Conservation (phyloP, 768 basidiomycete genomes). For the Auriscalpium microsporum region DNA sequence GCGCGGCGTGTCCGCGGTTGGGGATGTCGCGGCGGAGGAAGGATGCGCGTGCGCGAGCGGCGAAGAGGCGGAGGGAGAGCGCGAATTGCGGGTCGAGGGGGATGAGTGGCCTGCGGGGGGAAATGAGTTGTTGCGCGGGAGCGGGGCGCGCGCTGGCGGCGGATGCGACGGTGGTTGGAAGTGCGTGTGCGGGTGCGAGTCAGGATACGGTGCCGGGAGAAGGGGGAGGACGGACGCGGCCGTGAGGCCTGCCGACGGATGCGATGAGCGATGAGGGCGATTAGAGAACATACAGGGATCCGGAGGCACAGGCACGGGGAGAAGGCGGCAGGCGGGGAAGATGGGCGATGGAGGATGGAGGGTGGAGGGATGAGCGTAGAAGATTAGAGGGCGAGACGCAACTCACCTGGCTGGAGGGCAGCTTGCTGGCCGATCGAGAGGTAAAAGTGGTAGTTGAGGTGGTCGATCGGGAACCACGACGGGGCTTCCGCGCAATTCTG, state of each 20-base stretch:
- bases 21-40: neutral
- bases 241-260: neutral
- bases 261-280: neutral
- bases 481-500: slow-evolving; percentile 5
- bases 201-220: neutral
- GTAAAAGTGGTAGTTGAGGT: slow-evolving; percentile 7
- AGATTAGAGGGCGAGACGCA: too few relatives aligned
- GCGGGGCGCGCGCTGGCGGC: slow-evolving; percentile 7
- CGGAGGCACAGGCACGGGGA: neutral
- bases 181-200: neutral
- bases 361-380: neutral
- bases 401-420: neutral
- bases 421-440: slow-evolving; percentile 5
- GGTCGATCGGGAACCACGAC: slow-evolving; percentile 10
- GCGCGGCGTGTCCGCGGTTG: slow-evolving; percentile 2
- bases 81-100: neutral
- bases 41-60: neutral
- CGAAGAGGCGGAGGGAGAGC: neutral
- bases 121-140: slow-evolving; percentile 11
- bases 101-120: slow-evolving; percentile 1
- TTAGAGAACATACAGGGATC: neutral
- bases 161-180: neutral
- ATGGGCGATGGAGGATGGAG: neutral
- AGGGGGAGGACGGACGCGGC: neutral
- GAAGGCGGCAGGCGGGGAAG: neutral